These are phyloP conservation scores for Viridothelium virens DNA, from an alignment of 495 filamentous ascomycete species.

Conservation along the genomic window DNA sequence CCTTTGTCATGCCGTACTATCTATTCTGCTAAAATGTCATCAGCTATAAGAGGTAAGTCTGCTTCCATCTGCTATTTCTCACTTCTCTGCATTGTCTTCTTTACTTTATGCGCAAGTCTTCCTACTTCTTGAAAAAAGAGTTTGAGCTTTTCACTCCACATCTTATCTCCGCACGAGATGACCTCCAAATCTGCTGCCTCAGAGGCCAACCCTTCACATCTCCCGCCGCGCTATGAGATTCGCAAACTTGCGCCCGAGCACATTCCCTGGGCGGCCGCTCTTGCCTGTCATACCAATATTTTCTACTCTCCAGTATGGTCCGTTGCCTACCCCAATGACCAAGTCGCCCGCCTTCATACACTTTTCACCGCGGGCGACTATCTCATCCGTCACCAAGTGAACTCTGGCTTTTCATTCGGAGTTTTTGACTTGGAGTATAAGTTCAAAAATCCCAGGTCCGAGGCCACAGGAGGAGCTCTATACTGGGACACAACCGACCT, in stretches of 20 bases:
- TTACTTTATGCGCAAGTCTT: background rate
- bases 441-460: slow-evolving; percentile 39
- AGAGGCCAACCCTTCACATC: slow-evolving; percentile 23
- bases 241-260: slow-evolving; percentile 32
- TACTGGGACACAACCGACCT: slow-evolving; percentile 37
- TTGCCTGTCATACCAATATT: slow-evolving; percentile 36
- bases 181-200: slow-evolving; percentile 8
- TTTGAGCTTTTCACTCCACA: background rate
- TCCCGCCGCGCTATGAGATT: slow-evolving; percentile 21
- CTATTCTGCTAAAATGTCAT: background rate
- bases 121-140: background rate
- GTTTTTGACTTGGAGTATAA: slow-evolving; percentile 42
- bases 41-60: background rate
- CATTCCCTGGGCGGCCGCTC: slow-evolving; percentile 34
- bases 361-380: slow-evolving; percentile 21
- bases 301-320: slow-evolving; percentile 36
- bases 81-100: background rate
- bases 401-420: slow-evolving; percentile 38
- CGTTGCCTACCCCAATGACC: slow-evolving; percentile 26
- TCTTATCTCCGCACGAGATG: background rate
- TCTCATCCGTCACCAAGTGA: slow-evolving; percentile 31
- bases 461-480: slow-evolving; percentile 34
- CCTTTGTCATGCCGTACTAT: background rate
- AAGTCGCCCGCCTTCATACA: slow-evolving; percentile 24
- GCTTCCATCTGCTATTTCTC: background rate